A percentile compares a stretch with the other conserved stretches of the same genome.
These are phyloP conservation scores for Pseudocercospora ulei DNA, from an alignment of 2,329 filamentous ascomycete genomes.

Conservation along the genomic window DNA sequence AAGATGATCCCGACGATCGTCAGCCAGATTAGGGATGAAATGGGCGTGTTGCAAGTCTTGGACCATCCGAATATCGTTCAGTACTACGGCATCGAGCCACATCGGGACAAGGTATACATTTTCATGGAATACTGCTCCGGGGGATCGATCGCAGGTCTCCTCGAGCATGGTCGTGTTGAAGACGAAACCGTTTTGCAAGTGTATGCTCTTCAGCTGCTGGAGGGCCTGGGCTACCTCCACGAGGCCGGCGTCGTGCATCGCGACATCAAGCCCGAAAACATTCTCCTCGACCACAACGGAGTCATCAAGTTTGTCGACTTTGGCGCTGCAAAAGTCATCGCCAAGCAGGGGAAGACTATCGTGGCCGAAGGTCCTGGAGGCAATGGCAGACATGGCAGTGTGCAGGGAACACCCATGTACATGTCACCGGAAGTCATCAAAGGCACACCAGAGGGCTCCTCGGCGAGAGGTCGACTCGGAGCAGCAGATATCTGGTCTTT, in stretches of 20 bases:
- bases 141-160: slow-evolving; percentile 74
- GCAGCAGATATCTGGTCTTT: slow-evolving; percentile 94
- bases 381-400: slow-evolving; percentile 54
- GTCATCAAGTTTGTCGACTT: slow-evolving; percentile 99
- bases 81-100: slow-evolving; percentile 95
- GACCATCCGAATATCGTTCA: slow-evolving; percentile 97
- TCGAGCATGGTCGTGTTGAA: slow-evolving; percentile 94
- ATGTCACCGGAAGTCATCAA: slow-evolving; percentile 99
- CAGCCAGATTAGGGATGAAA: slow-evolving; percentile 88
- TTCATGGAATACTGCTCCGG: slow-evolving; percentile 99
- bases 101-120: slow-evolving; percentile 98
- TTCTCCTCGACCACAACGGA: slow-evolving; percentile 91
- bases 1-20: slow-evolving; percentile 92
- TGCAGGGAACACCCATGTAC: slow-evolving; percentile 99
- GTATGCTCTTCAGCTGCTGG: slow-evolving; percentile 84
- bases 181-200: slow-evolving; percentile 97
- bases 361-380: slow-evolving; percentile 44
- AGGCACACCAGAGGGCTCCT: slow-evolving; percentile 57
- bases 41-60: slow-evolving; percentile 88
- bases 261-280: slow-evolving; percentile 96
- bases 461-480: slow-evolving; percentile 60
- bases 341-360: slow-evolving; percentile 80
- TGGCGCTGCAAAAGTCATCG: slow-evolving; percentile 92
- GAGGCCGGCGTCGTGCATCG: slow-evolving; percentile 86
- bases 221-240: slow-evolving; percentile 88